phyloP scores from a whole-genome alignment of 352 stramenopile species.

The Pythium aristosporum region DNA sequence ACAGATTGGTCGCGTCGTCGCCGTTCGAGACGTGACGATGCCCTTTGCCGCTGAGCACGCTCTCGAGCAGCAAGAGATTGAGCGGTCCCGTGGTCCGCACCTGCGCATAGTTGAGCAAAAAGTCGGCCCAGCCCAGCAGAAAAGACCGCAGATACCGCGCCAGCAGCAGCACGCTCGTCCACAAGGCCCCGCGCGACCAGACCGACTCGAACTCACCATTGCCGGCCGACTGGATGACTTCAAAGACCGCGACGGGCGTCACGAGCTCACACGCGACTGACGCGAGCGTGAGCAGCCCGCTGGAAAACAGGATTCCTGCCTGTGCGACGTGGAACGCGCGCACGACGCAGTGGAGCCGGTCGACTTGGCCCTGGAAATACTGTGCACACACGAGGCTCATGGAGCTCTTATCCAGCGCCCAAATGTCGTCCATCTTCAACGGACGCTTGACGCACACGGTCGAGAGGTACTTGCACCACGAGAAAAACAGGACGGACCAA shows the following conservation, averaged over 20 bases:
- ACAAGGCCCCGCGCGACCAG: slow-evolving; percentile 31
- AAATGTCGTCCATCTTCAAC: slow-evolving; percentile 40
- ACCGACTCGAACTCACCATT: slow-evolving; percentile 23
- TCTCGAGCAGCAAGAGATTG: slow-evolving; percentile 36
- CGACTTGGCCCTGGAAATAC: slow-evolving; percentile 29
- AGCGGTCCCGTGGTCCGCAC: slow-evolving; percentile 25
- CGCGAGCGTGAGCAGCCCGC: slow-evolving; percentile 39
- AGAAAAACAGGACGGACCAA: slow-evolving; percentile 37
- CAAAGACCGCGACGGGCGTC: slow-evolving; percentile 45
- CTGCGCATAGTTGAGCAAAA: slow-evolving; percentile 30
- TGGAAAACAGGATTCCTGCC: slow-evolving; percentile 29
- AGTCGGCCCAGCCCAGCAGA: slow-evolving; percentile 33
- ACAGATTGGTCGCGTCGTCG: slow-evolving; percentile 32
- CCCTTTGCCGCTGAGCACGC: slow-evolving; percentile 22
- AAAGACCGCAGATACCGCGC: slow-evolving; percentile 37
- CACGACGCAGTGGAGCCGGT: slow-evolving; percentile 37
- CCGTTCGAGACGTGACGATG: slow-evolving; percentile 1
- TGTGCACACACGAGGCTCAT: slow-evolving; percentile 36
- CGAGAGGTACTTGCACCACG: slow-evolving; percentile 32
- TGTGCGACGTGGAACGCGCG: slow-evolving; percentile 35
- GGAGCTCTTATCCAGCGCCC: slow-evolving; percentile 41
- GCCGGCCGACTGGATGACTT: slow-evolving; percentile 35
- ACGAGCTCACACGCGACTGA: slow-evolving; percentile 39
- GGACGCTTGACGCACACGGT: slow-evolving; percentile 27
- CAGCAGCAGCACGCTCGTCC: slow-evolving; percentile 31